Evolutionary conservation across 2,329 filamentous ascomycete species (phyloP), one percentile per base, ranked within the genome.

Genomic region (Alternaria sp.): DNA sequence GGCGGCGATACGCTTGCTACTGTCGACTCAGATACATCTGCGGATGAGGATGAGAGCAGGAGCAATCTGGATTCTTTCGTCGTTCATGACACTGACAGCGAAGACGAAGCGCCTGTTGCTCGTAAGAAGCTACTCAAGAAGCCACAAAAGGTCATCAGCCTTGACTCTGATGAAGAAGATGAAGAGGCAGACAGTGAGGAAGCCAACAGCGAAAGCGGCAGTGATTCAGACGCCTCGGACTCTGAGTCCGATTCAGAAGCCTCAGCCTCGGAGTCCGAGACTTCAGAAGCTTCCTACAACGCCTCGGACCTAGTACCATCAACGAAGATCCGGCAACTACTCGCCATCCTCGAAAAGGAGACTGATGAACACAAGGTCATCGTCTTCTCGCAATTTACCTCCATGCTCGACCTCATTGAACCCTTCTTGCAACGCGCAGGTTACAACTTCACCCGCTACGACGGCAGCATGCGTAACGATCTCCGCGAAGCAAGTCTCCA

Each of bases 311-410:
- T 84, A 11, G 82, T 87, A 27, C 86, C 89, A 2, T 99, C 95
- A 0, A 94, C 95, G 70, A 99, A 99, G 82, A 96, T 99, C 72
- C 89, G 91, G 45, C 89, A 95, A 70, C 85, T 98, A 20, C 86
- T 97, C 73, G 85, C 88, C 62, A 92, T 99, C 53, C 86, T 99
- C 9, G 86, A 89, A 65, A 87, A 87, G 45, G 95, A 99, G 78
- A 89, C 89, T 0, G 82, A 85, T 2, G 85, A 93, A 61, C 92
- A 97, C 85, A 99, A 99, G 77, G 97, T 97, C 75, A 99, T 99
- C 72, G 93, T 99, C 65, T 99, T 99, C 81, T 97, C 93, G 2
- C 93, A 98, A 73, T 99, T 99, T 81, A 99, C 95, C 0, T 95
- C 93, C 0, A 99, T 99, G 95, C 88, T 99, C 46, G 92, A 98